Evolutionary conservation across 2,329 filamentous ascomycete genomes (phyloP).

Genomic region (Tetracladium maxilliforme): DNA sequence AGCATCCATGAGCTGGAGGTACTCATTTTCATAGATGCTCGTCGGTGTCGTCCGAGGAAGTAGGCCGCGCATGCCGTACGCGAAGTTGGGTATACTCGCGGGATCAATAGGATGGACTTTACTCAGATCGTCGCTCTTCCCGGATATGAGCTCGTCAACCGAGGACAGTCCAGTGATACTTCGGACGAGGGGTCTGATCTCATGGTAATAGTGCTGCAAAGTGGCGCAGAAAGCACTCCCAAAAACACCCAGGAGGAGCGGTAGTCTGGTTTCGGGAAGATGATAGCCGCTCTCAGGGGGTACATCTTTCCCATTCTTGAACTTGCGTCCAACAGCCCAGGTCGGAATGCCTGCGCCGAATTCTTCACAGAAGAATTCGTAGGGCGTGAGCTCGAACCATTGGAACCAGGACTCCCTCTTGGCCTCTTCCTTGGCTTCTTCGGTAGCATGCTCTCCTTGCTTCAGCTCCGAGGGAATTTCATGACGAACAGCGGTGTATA

Average conservation of each 20-base stretch:
- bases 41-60: slow-evolving; percentile 67
- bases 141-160: slow-evolving; percentile 71
- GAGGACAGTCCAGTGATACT: slow-evolving; percentile 60
- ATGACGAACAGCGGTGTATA: slow-evolving; percentile 90
- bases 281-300: slow-evolving; percentile 51
- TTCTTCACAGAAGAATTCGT: slow-evolving; percentile 92
- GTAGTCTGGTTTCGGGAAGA: slow-evolving; percentile 71
- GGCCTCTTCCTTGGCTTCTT: slow-evolving; percentile 32
- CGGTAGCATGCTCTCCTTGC: slow-evolving; percentile 19
- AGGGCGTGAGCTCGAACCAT: slow-evolving; percentile 93
- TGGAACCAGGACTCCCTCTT: slow-evolving; percentile 80
- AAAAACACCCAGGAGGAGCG: slow-evolving; percentile 85
- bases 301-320: slow-evolving; percentile 55
- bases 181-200: slow-evolving; percentile 70
- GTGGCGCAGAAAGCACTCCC: slow-evolving; percentile 95
- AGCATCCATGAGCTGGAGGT: slow-evolving; percentile 84
- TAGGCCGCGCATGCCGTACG: slow-evolving; percentile 62
- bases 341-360: slow-evolving; percentile 84
- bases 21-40: slow-evolving; percentile 53
- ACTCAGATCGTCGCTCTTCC: slow-evolving; percentile 67
- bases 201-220: slow-evolving; percentile 87
- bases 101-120: slow-evolving; percentile 94
- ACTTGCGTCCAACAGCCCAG: slow-evolving; percentile 79
- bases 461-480: slow-evolving; percentile 56
- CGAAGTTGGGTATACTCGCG: slow-evolving; percentile 80